A percentile compares a stretch with the other conserved stretches of the same genome.
phyloP scores from a whole-genome alignment of 73 alveolate genomes.

The Tetrahymena borealis region DNA sequence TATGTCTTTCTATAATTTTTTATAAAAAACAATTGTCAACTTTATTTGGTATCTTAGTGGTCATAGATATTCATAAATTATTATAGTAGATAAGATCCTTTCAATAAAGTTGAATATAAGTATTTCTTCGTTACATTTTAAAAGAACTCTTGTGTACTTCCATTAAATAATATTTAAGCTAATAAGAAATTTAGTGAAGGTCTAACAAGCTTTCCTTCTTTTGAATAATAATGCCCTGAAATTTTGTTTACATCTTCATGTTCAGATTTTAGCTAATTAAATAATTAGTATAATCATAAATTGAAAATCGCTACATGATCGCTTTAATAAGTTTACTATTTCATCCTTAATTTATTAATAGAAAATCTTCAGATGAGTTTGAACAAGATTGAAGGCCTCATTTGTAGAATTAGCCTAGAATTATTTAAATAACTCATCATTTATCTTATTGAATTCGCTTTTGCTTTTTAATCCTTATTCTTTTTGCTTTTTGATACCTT shows the following conservation, averaged over 20 bases:
- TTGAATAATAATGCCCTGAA: slow-evolving; percentile 23
- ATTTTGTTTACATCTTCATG: slow-evolving; percentile 14
- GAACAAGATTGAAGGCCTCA: not conserved
- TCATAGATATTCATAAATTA: too few species aligned
- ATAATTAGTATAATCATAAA: not conserved
- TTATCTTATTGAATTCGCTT: not conserved
- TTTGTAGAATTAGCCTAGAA: not conserved
- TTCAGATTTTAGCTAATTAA: not conserved
- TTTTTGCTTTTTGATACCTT: not conserved
- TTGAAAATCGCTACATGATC: not conserved
- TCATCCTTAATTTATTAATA: not conserved
- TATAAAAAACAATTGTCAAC: not conserved
- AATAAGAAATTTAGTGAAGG: slow-evolving; percentile 26
- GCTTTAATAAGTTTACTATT: not conserved
- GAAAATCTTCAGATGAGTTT: not conserved
- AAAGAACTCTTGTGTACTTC: not conserved
- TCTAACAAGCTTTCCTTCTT: slow-evolving; percentile 39
- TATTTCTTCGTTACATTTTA: not conserved
- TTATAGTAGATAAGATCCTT: too few species aligned
- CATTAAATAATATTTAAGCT: not conserved
- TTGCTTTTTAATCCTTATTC: not conserved
- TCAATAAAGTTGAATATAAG: too few species aligned
- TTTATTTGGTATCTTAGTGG: too few species aligned
- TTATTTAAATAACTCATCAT: not conserved
- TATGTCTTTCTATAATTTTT: not conserved